phyloP scores from a whole-genome alignment of 2,329 filamentous ascomycete species.

The Xylaria sp. region DNA sequence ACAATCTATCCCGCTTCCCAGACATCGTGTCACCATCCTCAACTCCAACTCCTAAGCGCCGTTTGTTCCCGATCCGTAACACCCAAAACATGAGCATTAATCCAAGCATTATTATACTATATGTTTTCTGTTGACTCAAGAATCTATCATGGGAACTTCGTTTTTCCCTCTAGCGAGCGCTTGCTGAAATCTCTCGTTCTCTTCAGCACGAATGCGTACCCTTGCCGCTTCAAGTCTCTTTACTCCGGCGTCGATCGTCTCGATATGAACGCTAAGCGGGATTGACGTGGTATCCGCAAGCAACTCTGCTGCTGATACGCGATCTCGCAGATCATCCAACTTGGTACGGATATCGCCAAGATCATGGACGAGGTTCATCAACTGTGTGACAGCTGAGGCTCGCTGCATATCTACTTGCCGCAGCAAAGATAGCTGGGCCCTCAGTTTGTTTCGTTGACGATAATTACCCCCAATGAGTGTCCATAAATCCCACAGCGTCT shows the following conservation, averaged over 20 bases:
- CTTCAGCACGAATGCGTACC: slow-evolving; percentile 25
- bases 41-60: slow-evolving; percentile 21
- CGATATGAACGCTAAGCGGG: slow-evolving; percentile 78
- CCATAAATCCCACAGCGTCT: slow-evolving; percentile 77
- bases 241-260: slow-evolving; percentile 77
- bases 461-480: slow-evolving; percentile 78
- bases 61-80: background rate
- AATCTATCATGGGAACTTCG: slow-evolving; percentile 26
- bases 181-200: slow-evolving; percentile 30
- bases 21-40: background rate
- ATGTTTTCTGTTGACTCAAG: background rate
- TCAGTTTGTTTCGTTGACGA: slow-evolving; percentile 68
- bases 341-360: slow-evolving; percentile 78
- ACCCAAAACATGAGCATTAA: background rate
- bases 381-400: slow-evolving; percentile 72
- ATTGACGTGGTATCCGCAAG: slow-evolving; percentile 63
- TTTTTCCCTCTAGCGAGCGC: slow-evolving; percentile 13
- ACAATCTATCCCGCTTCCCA: background rate
- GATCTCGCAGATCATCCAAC: slow-evolving; percentile 76
- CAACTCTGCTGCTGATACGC: slow-evolving; percentile 74
- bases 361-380: slow-evolving; percentile 76
- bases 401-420: slow-evolving; percentile 74
- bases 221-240: slow-evolving; percentile 74
- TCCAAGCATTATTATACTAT: background rate
- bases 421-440: slow-evolving; percentile 72